These are phyloP conservation scores for Hyphodiscus sp. DNA, from an alignment of 2,329 filamentous ascomycete genomes.

Conservation along the genomic window DNA sequence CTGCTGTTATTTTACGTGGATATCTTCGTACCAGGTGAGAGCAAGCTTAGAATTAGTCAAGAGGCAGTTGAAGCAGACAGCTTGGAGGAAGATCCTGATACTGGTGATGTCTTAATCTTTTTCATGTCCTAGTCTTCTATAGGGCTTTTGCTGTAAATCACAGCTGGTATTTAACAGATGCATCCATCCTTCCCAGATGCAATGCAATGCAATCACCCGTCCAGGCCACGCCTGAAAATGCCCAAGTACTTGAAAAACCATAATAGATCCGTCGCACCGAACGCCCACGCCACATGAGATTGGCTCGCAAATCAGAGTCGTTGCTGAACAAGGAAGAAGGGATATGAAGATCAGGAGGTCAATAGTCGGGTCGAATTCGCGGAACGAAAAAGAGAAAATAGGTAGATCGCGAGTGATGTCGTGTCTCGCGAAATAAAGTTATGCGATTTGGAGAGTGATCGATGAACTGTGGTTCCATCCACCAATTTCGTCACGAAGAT, in stretches of 20 bases:
- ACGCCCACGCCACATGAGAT: background rate
- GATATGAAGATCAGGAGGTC: background rate
- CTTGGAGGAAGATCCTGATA: background rate
- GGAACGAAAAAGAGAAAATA: background rate
- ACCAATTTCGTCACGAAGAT: constrained; percentile 2
- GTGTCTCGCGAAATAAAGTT: background rate
- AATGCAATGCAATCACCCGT: background rate
- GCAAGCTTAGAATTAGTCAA: background rate
- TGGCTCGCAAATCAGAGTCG: background rate
- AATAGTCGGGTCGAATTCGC: background rate
- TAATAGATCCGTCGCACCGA: background rate
- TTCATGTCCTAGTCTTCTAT: background rate
- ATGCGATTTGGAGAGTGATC: background rate
- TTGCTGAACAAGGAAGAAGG: background rate
- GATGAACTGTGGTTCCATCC: background rate
- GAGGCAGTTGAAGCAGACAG: background rate
- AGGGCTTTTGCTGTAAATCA: background rate
- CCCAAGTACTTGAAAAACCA: background rate
- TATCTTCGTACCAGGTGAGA: too few species aligned
- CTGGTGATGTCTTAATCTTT: background rate
- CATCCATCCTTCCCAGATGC: background rate
- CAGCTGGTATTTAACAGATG: background rate
- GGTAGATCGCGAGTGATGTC: background rate
- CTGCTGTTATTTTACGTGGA: too few species aligned
- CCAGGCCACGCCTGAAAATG: background rate